phyloP scores from a whole-genome alignment of 1,139 yeast species.

The Diutina scorzettiae region DNA sequence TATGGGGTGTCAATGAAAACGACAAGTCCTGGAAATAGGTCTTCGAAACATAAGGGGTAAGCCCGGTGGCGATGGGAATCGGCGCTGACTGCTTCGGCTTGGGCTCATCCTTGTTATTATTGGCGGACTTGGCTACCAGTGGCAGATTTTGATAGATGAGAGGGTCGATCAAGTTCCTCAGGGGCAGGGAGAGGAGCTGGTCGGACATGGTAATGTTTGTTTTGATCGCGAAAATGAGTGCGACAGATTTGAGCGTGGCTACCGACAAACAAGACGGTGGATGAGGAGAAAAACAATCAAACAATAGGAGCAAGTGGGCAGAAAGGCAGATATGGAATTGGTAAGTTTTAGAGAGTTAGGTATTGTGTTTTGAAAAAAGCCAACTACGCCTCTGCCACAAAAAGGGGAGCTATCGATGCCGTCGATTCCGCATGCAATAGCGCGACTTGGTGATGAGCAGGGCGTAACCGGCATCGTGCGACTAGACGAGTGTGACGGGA shows the following conservation, averaged over 20 bases:
- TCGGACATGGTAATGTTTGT: slow-evolving; percentile 3
- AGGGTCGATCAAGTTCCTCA: slow-evolving; percentile 19
- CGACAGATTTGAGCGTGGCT: too few species aligned
- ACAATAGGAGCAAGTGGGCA: too few species aligned
- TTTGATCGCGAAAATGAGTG: not conserved
- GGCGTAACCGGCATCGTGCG: too few species aligned
- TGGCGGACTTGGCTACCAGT: slow-evolving; percentile 1
- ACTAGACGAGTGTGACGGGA: too few species aligned
- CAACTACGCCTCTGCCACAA: too few species aligned
- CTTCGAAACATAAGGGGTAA: slow-evolving; percentile 12
- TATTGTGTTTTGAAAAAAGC: too few species aligned
- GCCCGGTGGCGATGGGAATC: slow-evolving; percentile 19
- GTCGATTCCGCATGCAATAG: too few species aligned
- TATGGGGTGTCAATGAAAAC: slow-evolving; percentile 9
- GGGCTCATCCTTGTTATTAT: not conserved
- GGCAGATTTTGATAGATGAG: slow-evolving; percentile 13
- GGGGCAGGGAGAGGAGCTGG: slow-evolving; percentile 16
- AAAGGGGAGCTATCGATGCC: too few species aligned
- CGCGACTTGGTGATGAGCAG: too few species aligned
- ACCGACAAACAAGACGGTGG: not conserved
- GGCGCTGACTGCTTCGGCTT: not conserved
- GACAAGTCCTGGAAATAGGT: slow-evolving; percentile 7
- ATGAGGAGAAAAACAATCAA: too few species aligned
- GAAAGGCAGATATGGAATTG: too few species aligned
- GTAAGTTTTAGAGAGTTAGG: too few species aligned